Evolutionary conservation across 78 protist species (phyloP).

Genomic region (Salpingoeca rosetta): DNA sequence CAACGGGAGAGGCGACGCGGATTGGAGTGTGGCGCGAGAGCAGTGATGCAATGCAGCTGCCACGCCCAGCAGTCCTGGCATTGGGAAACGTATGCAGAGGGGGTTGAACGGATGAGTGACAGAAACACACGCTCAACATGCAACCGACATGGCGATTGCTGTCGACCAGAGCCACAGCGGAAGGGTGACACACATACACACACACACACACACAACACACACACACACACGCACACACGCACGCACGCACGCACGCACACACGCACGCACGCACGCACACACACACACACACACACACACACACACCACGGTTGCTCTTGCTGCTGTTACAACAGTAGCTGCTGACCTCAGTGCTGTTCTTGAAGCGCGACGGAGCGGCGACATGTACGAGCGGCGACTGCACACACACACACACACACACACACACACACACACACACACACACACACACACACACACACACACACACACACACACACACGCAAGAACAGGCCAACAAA

Average conservation of each 20-base stretch:
- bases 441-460: too few relatives aligned
- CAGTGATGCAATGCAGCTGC: too few relatives aligned
- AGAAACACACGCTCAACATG: too few relatives aligned
- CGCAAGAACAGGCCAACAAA: too few relatives aligned
- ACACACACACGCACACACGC: not conserved
- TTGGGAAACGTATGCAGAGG: too few relatives aligned
- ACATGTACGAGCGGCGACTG: not conserved
- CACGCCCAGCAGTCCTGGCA: too few relatives aligned
- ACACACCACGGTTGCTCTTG: not conserved
- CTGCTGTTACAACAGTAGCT: not conserved
- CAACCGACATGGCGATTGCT: too few relatives aligned
- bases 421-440: not conserved
- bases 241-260: not conserved
- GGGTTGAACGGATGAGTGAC: too few relatives aligned
- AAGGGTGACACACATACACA: not conserved
- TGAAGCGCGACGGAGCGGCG: not conserved
- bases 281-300: not conserved
- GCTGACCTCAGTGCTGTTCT: not conserved
- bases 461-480: too few relatives aligned
- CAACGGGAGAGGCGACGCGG: too few relatives aligned
- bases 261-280: not conserved
- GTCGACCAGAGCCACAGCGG: too few relatives aligned
- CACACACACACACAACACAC: not conserved
- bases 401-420: not conserved
- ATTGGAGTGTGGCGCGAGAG: too few relatives aligned